These are phyloP conservation scores for Pythium pectinolyticum DNA, from an alignment of 352 stramenopile genomes.

Conservation along the genomic window DNA sequence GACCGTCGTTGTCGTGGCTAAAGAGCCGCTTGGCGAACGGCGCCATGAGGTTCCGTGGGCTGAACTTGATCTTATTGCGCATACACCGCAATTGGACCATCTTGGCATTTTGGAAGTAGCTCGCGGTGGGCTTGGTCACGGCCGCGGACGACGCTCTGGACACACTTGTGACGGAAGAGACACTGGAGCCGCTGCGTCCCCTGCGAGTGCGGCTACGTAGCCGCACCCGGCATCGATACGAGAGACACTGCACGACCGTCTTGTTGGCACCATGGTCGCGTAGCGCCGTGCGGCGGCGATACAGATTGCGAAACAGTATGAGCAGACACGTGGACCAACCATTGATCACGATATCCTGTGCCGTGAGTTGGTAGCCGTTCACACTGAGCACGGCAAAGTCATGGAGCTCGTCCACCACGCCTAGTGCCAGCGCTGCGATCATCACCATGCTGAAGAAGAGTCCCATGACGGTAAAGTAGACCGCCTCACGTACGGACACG, in stretches of 20 bases:
- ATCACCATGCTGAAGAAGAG: background rate
- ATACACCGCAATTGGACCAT: conserved; percentile 29
- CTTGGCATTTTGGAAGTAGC: conserved; percentile 24
- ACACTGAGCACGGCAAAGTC: conserved; percentile 19
- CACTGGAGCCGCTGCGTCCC: conserved; percentile 10
- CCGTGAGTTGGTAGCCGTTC: conserved; percentile 8
- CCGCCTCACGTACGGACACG: conserved; percentile 4
- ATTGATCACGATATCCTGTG: conserved; percentile 27
- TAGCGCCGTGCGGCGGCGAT: conserved; percentile 21
- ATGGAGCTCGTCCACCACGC: background rate
- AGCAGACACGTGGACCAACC: conserved; percentile 31
- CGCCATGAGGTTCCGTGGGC: conserved; percentile 10
- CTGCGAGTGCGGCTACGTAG: conserved; percentile 2
- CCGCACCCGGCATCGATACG: conserved; percentile 32
- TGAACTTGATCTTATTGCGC: conserved; percentile 23
- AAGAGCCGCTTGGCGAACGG: conserved; percentile 4
- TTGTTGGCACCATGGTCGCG: conserved; percentile 22
- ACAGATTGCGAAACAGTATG: conserved; percentile 32
- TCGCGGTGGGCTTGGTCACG: conserved; percentile 18
- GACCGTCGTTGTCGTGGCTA: background rate
- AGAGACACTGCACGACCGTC: conserved; percentile 31
- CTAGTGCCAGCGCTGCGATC: conserved; percentile 3
- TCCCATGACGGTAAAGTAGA: conserved; percentile 6
- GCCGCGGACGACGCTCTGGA: conserved; percentile 10
- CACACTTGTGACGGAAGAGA: conserved; percentile 3